Evolutionary conservation across 108 stramenopile species (phyloP), one percentile per base, ranked within the genome.

Genomic region (Nannochloropsis granulata): DNA sequence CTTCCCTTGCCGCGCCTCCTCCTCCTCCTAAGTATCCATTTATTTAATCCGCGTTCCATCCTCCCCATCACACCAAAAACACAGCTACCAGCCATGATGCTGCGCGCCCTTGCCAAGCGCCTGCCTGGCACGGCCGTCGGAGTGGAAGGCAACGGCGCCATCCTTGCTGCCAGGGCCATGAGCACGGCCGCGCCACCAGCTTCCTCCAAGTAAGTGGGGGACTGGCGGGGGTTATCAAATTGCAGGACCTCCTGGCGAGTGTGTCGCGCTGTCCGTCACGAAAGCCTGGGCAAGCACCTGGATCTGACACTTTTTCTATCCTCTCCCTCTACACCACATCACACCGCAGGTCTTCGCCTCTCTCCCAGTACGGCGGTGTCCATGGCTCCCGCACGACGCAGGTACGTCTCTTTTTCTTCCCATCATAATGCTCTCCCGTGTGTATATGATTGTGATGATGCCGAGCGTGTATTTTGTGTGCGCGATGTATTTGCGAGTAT

Each of bases 311-410:
- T 34, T 34, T 34, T 34, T 34, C n/a, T 34, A 34, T 34, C 34
- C 1, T 34, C 5, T 34, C 34, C 34, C 34, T 34, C 78, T 16
- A 43, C 85, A 80, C 44, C 45, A 81, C 43, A 87, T 80, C 79
- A 43, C 12, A 81, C 83, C 34, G 84, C 34, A 84, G 83, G 16
- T 45, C 82, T 25, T 71, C 81, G 34, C 87, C 87, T 24, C 81
- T 88, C 2, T 88, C 81, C 80, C 79, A 79, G 12, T 84, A 83
- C 25, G 87, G 87, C n/a, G 87, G 87, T 14, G 87, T 88, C 14
- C 87, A 88, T 44, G 87, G 87, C 56, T n/a, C 56, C 56, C 56
- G 56, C 7, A 11, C 56, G 56, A 71, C 56, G 56, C 56, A 71
- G 56, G 56, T 71, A 71, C 7, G 56, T 71, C 16, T n/a, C 16